Evolutionary conservation across 768 basidiomycete genomes (phyloP).

Genomic region (Lactarius deliciosus): DNA sequence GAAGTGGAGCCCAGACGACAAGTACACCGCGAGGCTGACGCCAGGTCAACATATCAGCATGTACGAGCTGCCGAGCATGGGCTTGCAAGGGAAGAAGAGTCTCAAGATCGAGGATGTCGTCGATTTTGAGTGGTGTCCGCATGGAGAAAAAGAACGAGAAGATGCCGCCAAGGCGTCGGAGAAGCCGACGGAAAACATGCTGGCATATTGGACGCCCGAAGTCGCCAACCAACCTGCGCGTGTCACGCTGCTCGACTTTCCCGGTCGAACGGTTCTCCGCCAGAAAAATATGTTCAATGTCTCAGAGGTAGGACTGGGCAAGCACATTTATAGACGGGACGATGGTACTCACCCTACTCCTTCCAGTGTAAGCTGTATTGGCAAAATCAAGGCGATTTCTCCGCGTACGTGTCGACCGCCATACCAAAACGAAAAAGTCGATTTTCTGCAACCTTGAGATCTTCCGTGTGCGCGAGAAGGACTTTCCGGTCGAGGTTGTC

Average conservation of each 20-base stretch:
- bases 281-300: slow-evolving; percentile 99
- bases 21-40: slow-evolving; percentile 86
- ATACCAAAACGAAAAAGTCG: slow-evolving; percentile 98
- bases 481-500: slow-evolving; percentile 95
- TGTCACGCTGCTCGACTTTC: slow-evolving; percentile 90
- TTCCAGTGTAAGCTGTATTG: slow-evolving; percentile 92
- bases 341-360: slow-evolving; percentile 13
- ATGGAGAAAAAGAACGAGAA: slow-evolving; percentile 84
- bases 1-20: slow-evolving; percentile 98
- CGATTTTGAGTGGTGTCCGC: slow-evolving; percentile 98
- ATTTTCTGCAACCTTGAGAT: slow-evolving; percentile 98
- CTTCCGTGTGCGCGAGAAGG: slow-evolving; percentile 95
- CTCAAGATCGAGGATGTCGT: slow-evolving; percentile 96
- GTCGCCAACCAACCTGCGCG: slow-evolving; percentile 94
- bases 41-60: slow-evolving; percentile 94
- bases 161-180: slow-evolving; percentile 55
- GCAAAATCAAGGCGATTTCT: slow-evolving; percentile 98
- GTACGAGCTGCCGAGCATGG: slow-evolving; percentile 93
- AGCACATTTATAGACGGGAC: neutral
- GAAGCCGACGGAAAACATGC: slow-evolving; percentile 83
- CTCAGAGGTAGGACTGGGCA: slow-evolving; percentile 66
- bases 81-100: slow-evolving; percentile 92
- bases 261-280: slow-evolving; percentile 76
- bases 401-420: slow-evolving; percentile 98
- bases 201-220: slow-evolving; percentile 98